These are phyloP conservation scores for Geranium rotundifolium DNA, from an alignment of 345 rosid genomes.

Conservation along the genomic window DNA sequence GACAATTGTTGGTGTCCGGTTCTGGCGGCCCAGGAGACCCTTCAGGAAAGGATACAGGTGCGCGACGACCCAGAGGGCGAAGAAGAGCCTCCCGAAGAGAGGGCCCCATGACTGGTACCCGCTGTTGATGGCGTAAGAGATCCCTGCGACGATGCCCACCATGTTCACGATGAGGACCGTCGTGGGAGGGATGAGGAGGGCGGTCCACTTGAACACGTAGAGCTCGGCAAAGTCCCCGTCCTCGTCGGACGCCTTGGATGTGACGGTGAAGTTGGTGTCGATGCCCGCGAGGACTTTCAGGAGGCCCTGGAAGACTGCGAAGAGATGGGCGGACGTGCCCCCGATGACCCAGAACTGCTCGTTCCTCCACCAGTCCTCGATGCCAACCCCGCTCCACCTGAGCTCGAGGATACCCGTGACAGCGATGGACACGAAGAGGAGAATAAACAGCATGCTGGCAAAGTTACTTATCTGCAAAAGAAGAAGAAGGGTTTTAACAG, in stretches of 20 bases:
- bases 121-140: constrained; percentile 85
- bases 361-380: constrained; percentile 99
- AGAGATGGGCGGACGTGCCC: constrained; percentile 96
- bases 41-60: constrained; percentile 97
- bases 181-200: constrained; percentile 96
- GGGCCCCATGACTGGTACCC: constrained; percentile 99
- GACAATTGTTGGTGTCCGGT: constrained; percentile 94
- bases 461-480: constrained; percentile 84
- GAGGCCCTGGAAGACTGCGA: constrained; percentile 97
- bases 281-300: constrained; percentile 94
- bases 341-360: constrained; percentile 99
- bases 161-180: constrained; percentile 80
- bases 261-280: constrained; percentile 95
- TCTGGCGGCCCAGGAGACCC: constrained; percentile 92
- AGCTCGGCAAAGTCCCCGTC: constrained; percentile 97
- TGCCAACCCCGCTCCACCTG: constrained; percentile 91
- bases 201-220: constrained; percentile 94
- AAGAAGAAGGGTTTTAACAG: neutral
- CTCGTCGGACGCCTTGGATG: constrained; percentile 87
- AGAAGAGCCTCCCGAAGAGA: constrained; percentile 90
- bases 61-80: constrained; percentile 92
- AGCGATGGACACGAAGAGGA: constrained; percentile 77
- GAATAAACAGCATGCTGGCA: constrained; percentile 97
- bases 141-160: constrained; percentile 98
- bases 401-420: constrained; percentile 86